A percentile compares a stretch with the other conserved stretches of the same genome.
These are phyloP conservation scores for Fraxinus greggii DNA, from an alignment of 305 asterid species.

Conservation along the genomic window DNA sequence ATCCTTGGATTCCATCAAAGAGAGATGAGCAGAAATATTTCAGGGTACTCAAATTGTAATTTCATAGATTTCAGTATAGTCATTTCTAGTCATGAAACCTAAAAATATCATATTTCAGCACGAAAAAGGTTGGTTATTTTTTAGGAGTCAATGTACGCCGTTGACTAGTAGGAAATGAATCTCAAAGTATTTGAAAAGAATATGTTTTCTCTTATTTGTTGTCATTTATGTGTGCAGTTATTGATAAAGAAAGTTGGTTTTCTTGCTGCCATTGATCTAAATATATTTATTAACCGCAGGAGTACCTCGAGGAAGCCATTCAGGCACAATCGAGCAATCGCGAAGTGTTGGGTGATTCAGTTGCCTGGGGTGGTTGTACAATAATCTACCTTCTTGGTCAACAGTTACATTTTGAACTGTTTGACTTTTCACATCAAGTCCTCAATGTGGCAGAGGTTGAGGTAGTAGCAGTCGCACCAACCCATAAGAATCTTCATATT, in stretches of 20 bases:
- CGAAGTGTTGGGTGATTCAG: constrained; percentile 85
- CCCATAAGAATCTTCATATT: constrained; percentile 54
- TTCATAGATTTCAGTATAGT: neutral
- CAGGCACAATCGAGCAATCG: constrained; percentile 64
- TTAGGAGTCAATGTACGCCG: neutral
- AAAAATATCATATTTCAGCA: neutral
- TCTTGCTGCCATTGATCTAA: neutral
- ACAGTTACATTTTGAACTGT: constrained; percentile 88
- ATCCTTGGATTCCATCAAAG: neutral
- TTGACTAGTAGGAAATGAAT: neutral
- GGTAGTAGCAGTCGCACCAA: constrained; percentile 48
- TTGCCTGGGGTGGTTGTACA: constrained; percentile 99
- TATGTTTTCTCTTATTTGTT: neutral
- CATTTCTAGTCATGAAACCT: neutral
- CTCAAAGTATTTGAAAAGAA: neutral
- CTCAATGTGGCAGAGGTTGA: constrained; percentile 97
- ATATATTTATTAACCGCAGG: constrained; percentile 42
- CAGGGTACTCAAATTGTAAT: neutral
- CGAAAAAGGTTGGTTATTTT: neutral
- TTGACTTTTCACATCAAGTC: constrained; percentile 96
- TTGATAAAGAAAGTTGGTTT: neutral
- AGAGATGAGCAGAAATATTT: neutral
- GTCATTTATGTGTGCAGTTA: neutral
- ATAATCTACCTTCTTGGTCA: constrained; percentile 92
- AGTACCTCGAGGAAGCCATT: constrained; percentile 68